Conservation (phyloP, 208 protist species). For the Vickermania ingenoplastis region DNA sequence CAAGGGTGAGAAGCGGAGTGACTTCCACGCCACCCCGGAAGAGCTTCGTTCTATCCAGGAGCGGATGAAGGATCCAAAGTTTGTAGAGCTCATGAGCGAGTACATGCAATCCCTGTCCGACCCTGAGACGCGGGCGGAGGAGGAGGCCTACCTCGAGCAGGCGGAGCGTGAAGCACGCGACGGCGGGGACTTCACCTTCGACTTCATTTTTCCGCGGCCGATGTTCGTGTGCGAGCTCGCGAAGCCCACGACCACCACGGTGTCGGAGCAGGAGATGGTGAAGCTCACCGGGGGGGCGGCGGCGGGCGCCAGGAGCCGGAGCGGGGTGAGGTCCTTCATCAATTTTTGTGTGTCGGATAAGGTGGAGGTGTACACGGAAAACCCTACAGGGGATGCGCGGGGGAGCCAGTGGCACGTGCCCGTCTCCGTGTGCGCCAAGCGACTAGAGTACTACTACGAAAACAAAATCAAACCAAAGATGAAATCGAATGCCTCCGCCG, state of each 20-base stretch:
- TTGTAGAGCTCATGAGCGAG: slow-evolving; percentile 77
- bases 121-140: slow-evolving; percentile 73
- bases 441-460: slow-evolving; percentile 43
- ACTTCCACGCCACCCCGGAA: slow-evolving; percentile 64
- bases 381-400: slow-evolving; percentile 37
- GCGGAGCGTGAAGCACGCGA: slow-evolving; percentile 74
- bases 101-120: slow-evolving; percentile 85
- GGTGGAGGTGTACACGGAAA: slow-evolving; percentile 65
- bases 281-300: not conserved
- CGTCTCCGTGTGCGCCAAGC: slow-evolving; percentile 66
- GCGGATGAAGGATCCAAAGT: slow-evolving; percentile 87
- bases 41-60: slow-evolving; percentile 68
- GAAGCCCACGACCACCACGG: slow-evolving; percentile 34
- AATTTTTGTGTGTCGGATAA: slow-evolving; percentile 82
- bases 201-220: slow-evolving; percentile 80
- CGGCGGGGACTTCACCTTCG: slow-evolving; percentile 83
- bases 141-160: slow-evolving; percentile 86
- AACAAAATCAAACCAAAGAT: not conserved
- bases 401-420: slow-evolving; percentile 86
- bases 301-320: not conserved
- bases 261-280: slow-evolving; percentile 11
- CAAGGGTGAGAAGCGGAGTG: slow-evolving; percentile 7
- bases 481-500: not conserved
- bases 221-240: slow-evolving; percentile 78
- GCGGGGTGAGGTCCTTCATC: slow-evolving; percentile 28